Percentiles rank a stretch among this genome's conserved stretches.
phyloP scores from a whole-genome alignment of 257 asterid species.

The Thymus mandschuricus region DNA sequence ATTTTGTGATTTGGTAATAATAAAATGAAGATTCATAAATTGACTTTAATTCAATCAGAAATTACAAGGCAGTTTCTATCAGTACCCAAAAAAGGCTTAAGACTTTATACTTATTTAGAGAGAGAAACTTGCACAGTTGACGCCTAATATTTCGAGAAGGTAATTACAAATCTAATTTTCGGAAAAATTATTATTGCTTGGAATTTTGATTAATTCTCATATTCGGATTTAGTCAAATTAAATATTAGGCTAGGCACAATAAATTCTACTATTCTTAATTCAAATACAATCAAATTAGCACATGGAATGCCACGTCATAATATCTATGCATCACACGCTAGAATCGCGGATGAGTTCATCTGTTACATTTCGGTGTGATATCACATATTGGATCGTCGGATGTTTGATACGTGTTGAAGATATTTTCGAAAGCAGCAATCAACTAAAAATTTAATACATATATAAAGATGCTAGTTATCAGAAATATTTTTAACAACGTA shows the following conservation, averaged over 20 bases:
- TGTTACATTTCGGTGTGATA: too few species aligned
- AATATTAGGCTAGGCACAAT: conserved; percentile 1
- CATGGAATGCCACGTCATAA: neutral
- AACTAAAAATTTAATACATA: too few species aligned
- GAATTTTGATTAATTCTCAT: too few species aligned
- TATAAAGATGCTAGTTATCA: too few species aligned
- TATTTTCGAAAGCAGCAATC: too few species aligned
- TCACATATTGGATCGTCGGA: too few species aligned
- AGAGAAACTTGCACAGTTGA: conserved; percentile 4
- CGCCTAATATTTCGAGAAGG: neutral
- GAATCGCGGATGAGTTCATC: too few species aligned
- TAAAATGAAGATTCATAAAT: neutral
- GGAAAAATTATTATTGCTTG: too few species aligned
- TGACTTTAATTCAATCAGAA: neutral
- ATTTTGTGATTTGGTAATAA: neutral
- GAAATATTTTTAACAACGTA: too few species aligned
- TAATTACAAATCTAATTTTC: too few species aligned
- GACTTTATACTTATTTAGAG: neutral
- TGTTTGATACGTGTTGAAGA: too few species aligned
- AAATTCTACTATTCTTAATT: neutral
- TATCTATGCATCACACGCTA: too few species aligned
- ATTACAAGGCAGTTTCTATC: neutral
- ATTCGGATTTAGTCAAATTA: neutral
- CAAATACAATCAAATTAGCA: neutral
- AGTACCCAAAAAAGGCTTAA: neutral